Conservation (phyloP, 768 basidiomycete species). For the Punctularia strigosozonata region DNA sequence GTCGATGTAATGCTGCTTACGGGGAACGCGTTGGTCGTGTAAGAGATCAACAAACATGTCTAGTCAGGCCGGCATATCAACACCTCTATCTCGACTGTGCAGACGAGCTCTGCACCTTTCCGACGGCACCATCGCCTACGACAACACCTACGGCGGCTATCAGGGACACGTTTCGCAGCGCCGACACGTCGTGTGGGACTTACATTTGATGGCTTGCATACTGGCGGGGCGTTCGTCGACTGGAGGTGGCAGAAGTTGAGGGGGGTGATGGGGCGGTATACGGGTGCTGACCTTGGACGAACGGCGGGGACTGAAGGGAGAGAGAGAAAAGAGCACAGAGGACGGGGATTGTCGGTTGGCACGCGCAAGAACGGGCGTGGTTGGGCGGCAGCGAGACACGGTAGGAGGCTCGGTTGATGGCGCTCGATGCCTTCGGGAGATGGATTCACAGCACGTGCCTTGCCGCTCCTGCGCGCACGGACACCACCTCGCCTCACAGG, state of each 20-base stretch:
- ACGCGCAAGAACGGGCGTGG: too few relatives aligned
- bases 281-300: too few relatives aligned
- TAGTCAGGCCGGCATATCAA: slow-evolving; percentile 23
- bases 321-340: too few relatives aligned
- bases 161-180: slow-evolving; percentile 18
- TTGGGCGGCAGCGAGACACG: too few relatives aligned
- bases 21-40: slow-evolving; percentile 97
- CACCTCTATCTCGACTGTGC: slow-evolving; percentile 3
- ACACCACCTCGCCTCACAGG: too few relatives aligned
- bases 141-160: slow-evolving; percentile 66
- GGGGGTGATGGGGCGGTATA: background rate
- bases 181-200: slow-evolving; percentile 16
- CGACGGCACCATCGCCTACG: slow-evolving; percentile 97
- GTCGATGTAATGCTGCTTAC: slow-evolving; percentile 33
- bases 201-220: slow-evolving; percentile 93
- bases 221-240: slow-evolving; percentile 6
- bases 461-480: too few relatives aligned
- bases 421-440: too few relatives aligned
- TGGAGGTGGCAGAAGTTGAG: background rate
- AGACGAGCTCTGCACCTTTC: slow-evolving; percentile 50
- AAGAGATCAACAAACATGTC: slow-evolving; percentile 98
- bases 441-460: too few relatives aligned
- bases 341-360: too few relatives aligned
- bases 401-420: too few relatives aligned
- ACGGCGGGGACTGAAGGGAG: too few relatives aligned